Evolutionary conservation across 2,329 filamentous ascomycete species (phyloP).

Genomic region (Cercospora nicotianae): DNA sequence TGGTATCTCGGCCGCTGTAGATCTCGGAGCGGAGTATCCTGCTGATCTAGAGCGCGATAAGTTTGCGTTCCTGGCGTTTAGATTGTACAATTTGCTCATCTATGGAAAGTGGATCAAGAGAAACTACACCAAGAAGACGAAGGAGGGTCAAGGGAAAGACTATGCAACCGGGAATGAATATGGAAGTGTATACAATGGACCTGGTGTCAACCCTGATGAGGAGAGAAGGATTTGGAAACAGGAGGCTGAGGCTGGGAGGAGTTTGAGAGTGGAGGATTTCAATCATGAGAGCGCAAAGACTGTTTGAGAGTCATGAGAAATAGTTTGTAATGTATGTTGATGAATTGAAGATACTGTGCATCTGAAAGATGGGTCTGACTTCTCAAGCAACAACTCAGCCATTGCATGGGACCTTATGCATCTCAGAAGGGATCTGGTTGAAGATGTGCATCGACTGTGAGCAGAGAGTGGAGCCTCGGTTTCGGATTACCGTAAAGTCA

Average conservation of each 20-base stretch:
- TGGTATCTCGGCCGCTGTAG: constrained; percentile 69
- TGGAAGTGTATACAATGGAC: constrained; percentile 60
- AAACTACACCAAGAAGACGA: constrained; percentile 39
- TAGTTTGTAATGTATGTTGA: background rate
- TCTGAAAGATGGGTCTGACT: background rate
- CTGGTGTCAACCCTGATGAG: constrained; percentile 52
- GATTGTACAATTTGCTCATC: constrained; percentile 60
- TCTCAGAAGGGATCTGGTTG: background rate
- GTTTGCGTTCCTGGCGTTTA: constrained; percentile 61
- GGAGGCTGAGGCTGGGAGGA: constrained; percentile 44
- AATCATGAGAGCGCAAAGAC: constrained; percentile 4
- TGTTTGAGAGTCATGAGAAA: background rate
- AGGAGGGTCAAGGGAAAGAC: constrained; percentile 52
- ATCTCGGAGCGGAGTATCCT: constrained; percentile 64
- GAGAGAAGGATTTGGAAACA: constrained; percentile 58
- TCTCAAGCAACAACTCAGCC: background rate
- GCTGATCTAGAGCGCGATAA: constrained; percentile 63
- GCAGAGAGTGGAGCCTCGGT: background rate
- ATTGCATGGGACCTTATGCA: background rate
- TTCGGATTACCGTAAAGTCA: background rate
- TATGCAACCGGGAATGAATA: constrained; percentile 60
- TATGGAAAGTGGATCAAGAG: constrained; percentile 63
- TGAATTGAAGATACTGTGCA: background rate
- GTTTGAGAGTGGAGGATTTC: constrained; percentile 28
- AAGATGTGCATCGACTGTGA: background rate